Conservation (phyloP, 1,284 basidiomycete genomes). For the Meripilus lineatus region DNA sequence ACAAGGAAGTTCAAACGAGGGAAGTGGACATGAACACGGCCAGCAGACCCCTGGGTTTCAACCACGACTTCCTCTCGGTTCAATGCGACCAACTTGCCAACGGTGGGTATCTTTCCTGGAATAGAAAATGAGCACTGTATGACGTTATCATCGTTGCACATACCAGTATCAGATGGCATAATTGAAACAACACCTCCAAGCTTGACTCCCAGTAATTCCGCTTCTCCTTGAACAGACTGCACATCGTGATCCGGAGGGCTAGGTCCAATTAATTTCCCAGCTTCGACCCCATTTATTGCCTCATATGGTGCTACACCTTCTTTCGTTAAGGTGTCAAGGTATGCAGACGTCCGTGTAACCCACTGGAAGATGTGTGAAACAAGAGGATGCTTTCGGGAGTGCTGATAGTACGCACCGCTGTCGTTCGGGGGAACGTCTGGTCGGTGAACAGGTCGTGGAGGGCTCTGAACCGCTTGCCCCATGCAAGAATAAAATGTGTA, state of each 20-base stretch:
- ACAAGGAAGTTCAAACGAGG: constrained; percentile 32
- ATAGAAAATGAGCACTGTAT: neutral
- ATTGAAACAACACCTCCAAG: constrained; percentile 36
- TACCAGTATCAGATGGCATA: constrained; percentile 48
- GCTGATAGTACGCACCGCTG: too few species aligned
- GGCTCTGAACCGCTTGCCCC: constrained; percentile 35
- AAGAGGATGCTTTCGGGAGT: neutral
- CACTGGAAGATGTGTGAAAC: constrained; percentile 31
- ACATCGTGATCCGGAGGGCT: constrained; percentile 34
- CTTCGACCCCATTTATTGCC: constrained; percentile 36
- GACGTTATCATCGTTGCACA: constrained; percentile 2
- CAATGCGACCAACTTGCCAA: constrained; percentile 46
- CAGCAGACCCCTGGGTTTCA: constrained; percentile 37
- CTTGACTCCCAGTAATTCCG: constrained; percentile 35
- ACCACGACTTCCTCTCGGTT: constrained; percentile 45
- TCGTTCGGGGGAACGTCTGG: constrained; percentile 34
- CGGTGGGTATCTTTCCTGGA: constrained; percentile 39
- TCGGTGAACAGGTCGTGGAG: constrained; percentile 35
- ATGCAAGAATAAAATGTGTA: constrained; percentile 42
- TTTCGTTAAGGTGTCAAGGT: constrained; percentile 30
- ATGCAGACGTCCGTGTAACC: constrained; percentile 35
- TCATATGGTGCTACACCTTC: constrained; percentile 18
- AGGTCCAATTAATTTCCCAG: constrained; percentile 37
- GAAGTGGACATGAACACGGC: constrained; percentile 45
- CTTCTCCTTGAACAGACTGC: constrained; percentile 36